These are phyloP conservation scores for Arthroderma sp. DNA, from an alignment of 2,329 filamentous ascomycete species.

Conservation along the genomic window DNA sequence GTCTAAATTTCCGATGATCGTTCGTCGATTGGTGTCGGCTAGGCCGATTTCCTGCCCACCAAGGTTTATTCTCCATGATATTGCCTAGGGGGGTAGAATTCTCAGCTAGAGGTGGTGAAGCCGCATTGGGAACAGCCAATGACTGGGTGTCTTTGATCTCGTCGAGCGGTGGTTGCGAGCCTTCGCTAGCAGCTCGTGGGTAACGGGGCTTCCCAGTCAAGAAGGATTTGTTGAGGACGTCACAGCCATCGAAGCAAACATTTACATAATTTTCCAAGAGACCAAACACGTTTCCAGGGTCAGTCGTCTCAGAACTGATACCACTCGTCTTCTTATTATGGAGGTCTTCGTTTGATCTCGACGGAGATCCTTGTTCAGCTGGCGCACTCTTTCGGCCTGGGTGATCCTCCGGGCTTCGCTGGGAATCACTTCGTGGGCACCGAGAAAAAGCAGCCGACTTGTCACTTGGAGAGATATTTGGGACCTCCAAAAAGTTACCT, in stretches of 20 bases:
- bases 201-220: constrained; percentile 35
- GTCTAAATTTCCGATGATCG: constrained; percentile 22
- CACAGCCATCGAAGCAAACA: constrained; percentile 52
- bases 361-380: not conserved
- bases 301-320: no score
- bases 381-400: not conserved
- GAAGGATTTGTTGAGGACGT: constrained; percentile 68
- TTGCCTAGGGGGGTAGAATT: constrained; percentile 63
- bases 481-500: not conserved
- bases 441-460: not conserved
- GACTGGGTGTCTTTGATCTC: not conserved
- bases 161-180: constrained; percentile 19
- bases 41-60: constrained; percentile 57
- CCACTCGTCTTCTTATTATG: no score
- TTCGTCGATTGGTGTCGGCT: constrained; percentile 20
- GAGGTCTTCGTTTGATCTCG: no score
- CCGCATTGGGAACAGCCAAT: constrained; percentile 13
- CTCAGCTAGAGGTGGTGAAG: constrained; percentile 53
- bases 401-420: not conserved
- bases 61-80: constrained; percentile 66
- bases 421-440: not conserved
- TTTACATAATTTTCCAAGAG: constrained; percentile 66
- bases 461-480: not conserved
- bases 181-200: constrained; percentile 32
- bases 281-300: constrained; percentile 46